Base-by-base conservation (phyloP, 805 yeast species). In the Candida silvicultrix region DNA sequence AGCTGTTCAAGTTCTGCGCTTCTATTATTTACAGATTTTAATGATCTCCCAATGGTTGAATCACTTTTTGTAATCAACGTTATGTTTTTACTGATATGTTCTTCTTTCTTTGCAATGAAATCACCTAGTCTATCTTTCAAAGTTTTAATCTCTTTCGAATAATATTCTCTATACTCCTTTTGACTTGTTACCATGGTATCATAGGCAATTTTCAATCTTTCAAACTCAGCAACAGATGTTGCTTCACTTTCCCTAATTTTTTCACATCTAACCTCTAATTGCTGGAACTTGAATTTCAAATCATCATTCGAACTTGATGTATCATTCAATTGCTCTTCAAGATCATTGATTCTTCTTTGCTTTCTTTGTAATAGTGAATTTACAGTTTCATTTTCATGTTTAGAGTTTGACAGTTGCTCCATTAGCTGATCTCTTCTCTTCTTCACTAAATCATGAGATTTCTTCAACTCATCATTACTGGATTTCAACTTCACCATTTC, bases 351-450 rank as follows among this genome's bases (percentile, higher is more conserved):
- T 44, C 87, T 69, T 43, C 90, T 71, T 54, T 85, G 89, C 56
- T 85, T 85, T 44, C 95, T 69, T 50, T 75, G 78, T 48, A 87
- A 65, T 50, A 85, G 66, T 1, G 89, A 80, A 55, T 77, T 82
- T 38, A 84, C 70, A 68, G 83, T 83, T 51, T 85, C 89, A 54
- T 83, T 83, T 56, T 88, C 92, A 60, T 85, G 90, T 62, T 83
- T 83, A 35, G 85, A 69, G 51, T 81, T 81, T 28, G 88, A 79
- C 49, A 82, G 63, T 62, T 81, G 85, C 54, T 82, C 88, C 32
- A 79, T 72, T 44, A 76, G 67, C 45, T 74, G 67, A 53, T 77
- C 81, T 54, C 81, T 68, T 63, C 78, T 71, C 56, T 71, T 64
- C 51, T 72, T 53, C 44, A 73, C 56, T 25, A 72, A 65, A 43